Percentiles rank a stretch among this genome's conserved stretches.
These are phyloP conservation scores for Nitzschia palea DNA, from an alignment of 108 stramenopile species.

Conservation along the genomic window DNA sequence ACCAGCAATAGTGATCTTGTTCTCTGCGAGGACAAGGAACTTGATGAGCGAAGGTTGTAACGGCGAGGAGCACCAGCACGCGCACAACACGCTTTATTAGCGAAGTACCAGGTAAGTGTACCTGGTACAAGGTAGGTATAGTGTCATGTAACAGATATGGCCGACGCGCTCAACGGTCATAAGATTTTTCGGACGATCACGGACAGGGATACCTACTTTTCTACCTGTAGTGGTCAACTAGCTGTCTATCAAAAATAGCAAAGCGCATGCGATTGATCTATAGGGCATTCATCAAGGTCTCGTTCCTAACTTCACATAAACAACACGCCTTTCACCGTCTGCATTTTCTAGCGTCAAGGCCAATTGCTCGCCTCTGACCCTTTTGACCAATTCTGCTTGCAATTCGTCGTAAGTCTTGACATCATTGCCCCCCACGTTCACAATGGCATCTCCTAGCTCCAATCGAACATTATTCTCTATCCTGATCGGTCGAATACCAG, in stretches of 20 bases:
- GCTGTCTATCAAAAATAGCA: background rate
- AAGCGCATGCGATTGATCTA: no score
- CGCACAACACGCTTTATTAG: no score
- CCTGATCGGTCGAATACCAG: slow-evolving; percentile 37
- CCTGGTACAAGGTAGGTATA: no score
- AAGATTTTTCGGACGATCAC: background rate
- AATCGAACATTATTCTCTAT: slow-evolving; percentile 15
- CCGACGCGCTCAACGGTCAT: background rate
- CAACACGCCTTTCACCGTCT: slow-evolving; percentile 60
- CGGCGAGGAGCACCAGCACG: no score
- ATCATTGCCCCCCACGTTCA: slow-evolving; percentile 57
- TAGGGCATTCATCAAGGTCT: slow-evolving; percentile 32
- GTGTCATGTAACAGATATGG: no score
- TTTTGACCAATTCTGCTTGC: slow-evolving; percentile 39
- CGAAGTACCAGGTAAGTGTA: no score
- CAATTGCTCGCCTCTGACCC: slow-evolving; percentile 60
- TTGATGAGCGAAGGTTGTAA: no score
- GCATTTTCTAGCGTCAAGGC: slow-evolving; percentile 60
- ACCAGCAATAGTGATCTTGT: slow-evolving; percentile 4
- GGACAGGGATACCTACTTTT: background rate
- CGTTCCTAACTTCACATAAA: slow-evolving; percentile 53
- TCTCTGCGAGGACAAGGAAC: no score
- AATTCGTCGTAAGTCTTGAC: slow-evolving; percentile 50
- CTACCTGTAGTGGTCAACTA: background rate
- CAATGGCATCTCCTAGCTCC: slow-evolving; percentile 59